Conservation (phyloP, 139 green algal genomes). For the Picochlorum sp. region DNA sequence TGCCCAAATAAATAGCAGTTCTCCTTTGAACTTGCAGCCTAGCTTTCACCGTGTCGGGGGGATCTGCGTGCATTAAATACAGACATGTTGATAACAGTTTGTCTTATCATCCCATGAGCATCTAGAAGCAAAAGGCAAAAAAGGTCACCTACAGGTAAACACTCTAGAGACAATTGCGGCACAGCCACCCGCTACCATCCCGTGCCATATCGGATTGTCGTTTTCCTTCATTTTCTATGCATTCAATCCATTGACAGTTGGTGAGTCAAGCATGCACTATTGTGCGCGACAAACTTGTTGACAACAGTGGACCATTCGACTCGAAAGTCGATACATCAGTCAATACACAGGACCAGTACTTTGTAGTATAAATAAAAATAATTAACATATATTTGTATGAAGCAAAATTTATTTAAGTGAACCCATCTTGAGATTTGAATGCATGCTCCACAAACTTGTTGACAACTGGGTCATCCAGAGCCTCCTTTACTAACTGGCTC, state of each 20-base stretch:
- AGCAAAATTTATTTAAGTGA: neutral
- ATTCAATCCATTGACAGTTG: too few species aligned
- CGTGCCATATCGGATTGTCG: slow-evolving; percentile 22
- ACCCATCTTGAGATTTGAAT: neutral
- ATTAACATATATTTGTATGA: too few species aligned
- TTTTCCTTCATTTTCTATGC: too few species aligned
- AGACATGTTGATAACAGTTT: neutral
- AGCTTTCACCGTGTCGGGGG: slow-evolving; percentile 65
- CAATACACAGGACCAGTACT: too few species aligned
- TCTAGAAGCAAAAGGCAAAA: neutral
- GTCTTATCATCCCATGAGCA: neutral
- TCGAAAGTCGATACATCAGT: too few species aligned
- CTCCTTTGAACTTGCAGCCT: slow-evolving; percentile 47
- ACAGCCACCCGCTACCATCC: slow-evolving; percentile 23
- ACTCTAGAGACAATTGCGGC: slow-evolving; percentile 24
- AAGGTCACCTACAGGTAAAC: slow-evolving; percentile 24
- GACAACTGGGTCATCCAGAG: too few species aligned
- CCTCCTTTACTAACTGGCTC: too few species aligned
- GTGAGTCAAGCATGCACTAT: too few species aligned
- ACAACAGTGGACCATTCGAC: too few species aligned
- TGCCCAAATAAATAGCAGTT: neutral
- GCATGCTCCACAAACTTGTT: too few species aligned
- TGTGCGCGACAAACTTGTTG: too few species aligned
- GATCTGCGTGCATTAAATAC: slow-evolving; percentile 26
- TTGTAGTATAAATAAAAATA: too few species aligned